A percentile compares a stretch with the other conserved stretches of the same genome.
phyloP scores from a whole-genome alignment of 805 yeast genomes.

The Metschnikowia borealis region DNA sequence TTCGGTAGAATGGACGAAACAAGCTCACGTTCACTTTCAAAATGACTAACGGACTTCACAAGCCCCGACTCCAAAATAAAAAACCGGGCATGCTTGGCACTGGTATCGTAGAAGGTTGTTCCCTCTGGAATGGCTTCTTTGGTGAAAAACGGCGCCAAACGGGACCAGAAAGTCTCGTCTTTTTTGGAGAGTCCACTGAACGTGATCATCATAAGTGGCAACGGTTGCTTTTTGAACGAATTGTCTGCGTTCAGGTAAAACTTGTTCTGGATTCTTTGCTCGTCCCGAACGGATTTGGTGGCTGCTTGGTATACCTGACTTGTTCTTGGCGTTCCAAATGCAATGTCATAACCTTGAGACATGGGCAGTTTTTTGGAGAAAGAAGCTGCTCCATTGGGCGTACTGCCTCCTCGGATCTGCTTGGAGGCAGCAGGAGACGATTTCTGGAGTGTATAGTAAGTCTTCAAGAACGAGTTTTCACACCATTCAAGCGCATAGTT shows the following conservation, averaged over 20 bases:
- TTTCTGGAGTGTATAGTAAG: conserved; percentile 43
- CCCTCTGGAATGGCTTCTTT: conserved; percentile 47
- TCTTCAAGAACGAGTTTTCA: conserved; percentile 79
- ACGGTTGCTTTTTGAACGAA: conserved; percentile 47
- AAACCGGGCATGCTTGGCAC: conserved; percentile 46
- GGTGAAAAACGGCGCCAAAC: conserved; percentile 49
- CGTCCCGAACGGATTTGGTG: conserved; percentile 39
- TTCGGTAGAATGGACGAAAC: conserved; percentile 57
- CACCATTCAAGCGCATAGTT: conserved; percentile 95
- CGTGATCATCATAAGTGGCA: conserved; percentile 60
- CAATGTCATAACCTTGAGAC: conserved; percentile 21
- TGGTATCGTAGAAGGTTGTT: conserved; percentile 44
- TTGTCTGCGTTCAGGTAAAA: conserved; percentile 43
- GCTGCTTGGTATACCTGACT: conserved; percentile 53
- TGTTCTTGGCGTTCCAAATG: conserved; percentile 50
- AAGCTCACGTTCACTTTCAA: conserved; percentile 37
- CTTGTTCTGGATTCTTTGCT: conserved; percentile 41
- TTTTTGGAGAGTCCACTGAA: conserved; percentile 55
- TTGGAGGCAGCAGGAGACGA: conserved; percentile 15
- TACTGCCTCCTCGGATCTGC: conserved; percentile 7
- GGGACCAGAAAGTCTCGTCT: conserved; percentile 58
- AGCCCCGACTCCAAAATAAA: conserved; percentile 51
- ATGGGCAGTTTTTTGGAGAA: conserved; percentile 11
- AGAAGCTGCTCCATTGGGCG: conserved; percentile 3
- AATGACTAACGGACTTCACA: conserved; percentile 33